Conservation (phyloP, 257 asterid species). For the Fraxinus pennsylvanica region DNA sequence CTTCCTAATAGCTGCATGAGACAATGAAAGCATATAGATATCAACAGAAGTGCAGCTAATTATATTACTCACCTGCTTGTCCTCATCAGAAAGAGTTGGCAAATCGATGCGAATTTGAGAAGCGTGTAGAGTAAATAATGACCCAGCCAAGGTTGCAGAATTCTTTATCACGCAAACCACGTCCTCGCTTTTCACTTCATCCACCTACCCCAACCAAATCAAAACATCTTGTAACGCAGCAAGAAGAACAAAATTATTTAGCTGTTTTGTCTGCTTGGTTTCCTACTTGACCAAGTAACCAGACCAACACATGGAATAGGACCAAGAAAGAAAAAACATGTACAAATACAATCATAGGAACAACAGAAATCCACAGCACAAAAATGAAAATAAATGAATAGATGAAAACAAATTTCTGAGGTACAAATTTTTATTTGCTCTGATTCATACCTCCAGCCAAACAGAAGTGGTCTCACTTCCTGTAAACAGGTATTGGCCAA, state of each 20-base stretch:
- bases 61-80: constrained; percentile 61
- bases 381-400: not conserved
- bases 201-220: constrained; percentile 46
- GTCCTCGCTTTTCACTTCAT: constrained; percentile 66
- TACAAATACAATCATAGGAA: not conserved
- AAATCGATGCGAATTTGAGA: constrained; percentile 86
- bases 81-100: constrained; percentile 83
- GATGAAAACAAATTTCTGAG: constrained; percentile 5
- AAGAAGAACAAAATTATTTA: constrained; percentile 12
- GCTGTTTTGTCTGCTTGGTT: constrained; percentile 9
- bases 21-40: constrained; percentile 5
- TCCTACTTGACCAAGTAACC: constrained; percentile 11
- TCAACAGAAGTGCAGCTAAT: constrained; percentile 10
- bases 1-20: constrained; percentile 9
- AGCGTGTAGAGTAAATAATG: constrained; percentile 86
- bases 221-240: constrained; percentile 3
- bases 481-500: constrained; percentile 84
- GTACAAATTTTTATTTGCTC: constrained; percentile 14
- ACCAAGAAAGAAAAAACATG: not conserved
- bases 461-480: constrained; percentile 92
- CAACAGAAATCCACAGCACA: not conserved
- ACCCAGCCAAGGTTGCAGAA: constrained; percentile 88
- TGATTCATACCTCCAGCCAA: constrained; percentile 77
- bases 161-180: constrained; percentile 79
- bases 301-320: not conserved